Evolutionary conservation across 768 basidiomycete species (phyloP), one percentile per base, ranked within the genome.

Genomic region (Saitozyma podzolica): DNA sequence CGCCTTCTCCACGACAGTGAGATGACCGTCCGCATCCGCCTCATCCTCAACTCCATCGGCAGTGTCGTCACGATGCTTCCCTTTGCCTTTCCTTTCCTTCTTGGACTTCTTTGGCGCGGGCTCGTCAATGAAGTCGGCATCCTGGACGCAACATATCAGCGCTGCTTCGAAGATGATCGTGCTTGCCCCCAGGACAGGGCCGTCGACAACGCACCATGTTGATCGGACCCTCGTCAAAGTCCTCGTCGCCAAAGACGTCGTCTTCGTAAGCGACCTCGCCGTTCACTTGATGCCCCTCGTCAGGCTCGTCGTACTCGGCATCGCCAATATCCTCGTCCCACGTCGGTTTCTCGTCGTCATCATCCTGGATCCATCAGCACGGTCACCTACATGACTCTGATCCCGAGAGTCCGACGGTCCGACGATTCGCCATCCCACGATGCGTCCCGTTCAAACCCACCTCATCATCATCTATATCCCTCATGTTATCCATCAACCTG

Each of bases 1-100:
- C 79, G 92, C 92, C 57, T 90, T 85, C 86, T 90, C 91, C 73
- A 90, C 90, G 73, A 94, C 90, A n/a, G 90, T 91, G 1, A 75
- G 40, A 45, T 47, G 45, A 6, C 45, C 6, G 6, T 47, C 45
- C n/a, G 11, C 45, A 2, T 62, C 73, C 16, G 52, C 57, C 6
- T 63, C 58, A 37, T 64, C 54, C 48, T 59, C 58, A 50, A 58
- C 42, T 16, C 43, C 57, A 13, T 54, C 58, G 10, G 59, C 50
- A 20, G 54, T 29, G 43, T 57, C 63, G 62, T 70, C 50, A 37
- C 59, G 62, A 50, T 62, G 48, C 20, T 50, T 58, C 9, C 45
- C 53, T 69, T 75, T 62, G 37, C 56, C 51, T 63, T 66, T 67
- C 66, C 69, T 74, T 49, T 61, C 61, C 68, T 71, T 72, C 56